These are phyloP conservation scores for Wallacemonas collosoma DNA, from an alignment of 208 protist species.

Conservation along the genomic window DNA sequence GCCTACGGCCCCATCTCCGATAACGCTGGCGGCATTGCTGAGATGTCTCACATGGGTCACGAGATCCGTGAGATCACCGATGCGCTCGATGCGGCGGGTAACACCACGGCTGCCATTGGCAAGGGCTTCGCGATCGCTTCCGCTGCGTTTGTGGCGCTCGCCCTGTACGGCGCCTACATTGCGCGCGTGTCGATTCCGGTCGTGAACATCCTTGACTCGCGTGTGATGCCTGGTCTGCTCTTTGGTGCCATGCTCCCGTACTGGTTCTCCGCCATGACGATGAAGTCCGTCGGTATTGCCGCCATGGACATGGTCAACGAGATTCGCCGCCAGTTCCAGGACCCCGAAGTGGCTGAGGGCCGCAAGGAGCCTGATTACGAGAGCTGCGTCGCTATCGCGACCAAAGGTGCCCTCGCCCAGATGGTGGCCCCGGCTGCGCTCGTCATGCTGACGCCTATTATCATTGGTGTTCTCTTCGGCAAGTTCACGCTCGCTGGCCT, in stretches of 20 bases:
- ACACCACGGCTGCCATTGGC: constrained; percentile 96
- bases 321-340: constrained; percentile 94
- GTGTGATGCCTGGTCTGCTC: constrained; percentile 86
- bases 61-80: constrained; percentile 94
- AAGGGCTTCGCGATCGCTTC: constrained; percentile 96
- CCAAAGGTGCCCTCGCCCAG: constrained; percentile 89
- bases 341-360: constrained; percentile 76
- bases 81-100: constrained; percentile 94
- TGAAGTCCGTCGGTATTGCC: constrained; percentile 93
- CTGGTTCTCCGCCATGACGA: constrained; percentile 96
- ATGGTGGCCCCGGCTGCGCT: constrained; percentile 94
- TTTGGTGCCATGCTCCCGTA: constrained; percentile 95
- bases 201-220: constrained; percentile 79
- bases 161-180: constrained; percentile 94
- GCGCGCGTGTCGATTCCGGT: constrained; percentile 62
- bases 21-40: constrained; percentile 95
- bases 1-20: constrained; percentile 96
- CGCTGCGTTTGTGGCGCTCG: constrained; percentile 92
- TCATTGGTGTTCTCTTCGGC: constrained; percentile 91
- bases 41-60: constrained; percentile 89
- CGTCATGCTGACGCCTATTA: constrained; percentile 93
- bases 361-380: constrained; percentile 93
- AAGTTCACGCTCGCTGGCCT: constrained; percentile 91
- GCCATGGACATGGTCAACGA: constrained; percentile 95
- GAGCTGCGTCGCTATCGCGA: constrained; percentile 94